These are phyloP conservation scores for Aspergillus coremiiformis DNA, from an alignment of 495 filamentous ascomycete species.

Conservation along the genomic window DNA sequence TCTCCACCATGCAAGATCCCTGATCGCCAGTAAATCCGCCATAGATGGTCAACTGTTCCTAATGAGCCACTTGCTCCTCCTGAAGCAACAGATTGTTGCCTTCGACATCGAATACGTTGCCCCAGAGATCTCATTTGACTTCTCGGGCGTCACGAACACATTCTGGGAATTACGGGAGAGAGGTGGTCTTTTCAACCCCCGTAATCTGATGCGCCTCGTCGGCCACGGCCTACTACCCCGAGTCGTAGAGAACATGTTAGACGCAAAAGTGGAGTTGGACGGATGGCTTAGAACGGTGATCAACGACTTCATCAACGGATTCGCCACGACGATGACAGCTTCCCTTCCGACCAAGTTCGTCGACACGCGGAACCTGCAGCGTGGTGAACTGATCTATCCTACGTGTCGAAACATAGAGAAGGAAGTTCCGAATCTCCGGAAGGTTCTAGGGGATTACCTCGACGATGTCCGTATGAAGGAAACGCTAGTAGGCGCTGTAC, in stretches of 20 bases:
- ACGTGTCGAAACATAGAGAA: constrained; percentile 43
- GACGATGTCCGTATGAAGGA: constrained; percentile 55
- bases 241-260: constrained; percentile 62
- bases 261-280: constrained; percentile 77
- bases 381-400: constrained; percentile 32
- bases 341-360: constrained; percentile 39
- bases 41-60: constrained; percentile 76
- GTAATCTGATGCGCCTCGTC: constrained; percentile 51
- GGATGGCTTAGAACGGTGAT: constrained; percentile 69
- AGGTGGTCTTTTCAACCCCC: constrained; percentile 62
- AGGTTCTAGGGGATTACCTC: constrained; percentile 49
- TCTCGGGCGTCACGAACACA: constrained; percentile 69
- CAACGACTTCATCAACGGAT: constrained; percentile 64
- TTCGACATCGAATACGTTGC: constrained; percentile 87
- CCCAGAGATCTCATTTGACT: constrained; percentile 66
- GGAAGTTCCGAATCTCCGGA: constrained; percentile 47
- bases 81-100: constrained; percentile 85
- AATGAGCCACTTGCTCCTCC: constrained; percentile 81
- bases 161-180: constrained; percentile 67
- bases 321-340: constrained; percentile 49
- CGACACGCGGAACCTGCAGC: constrained; percentile 31
- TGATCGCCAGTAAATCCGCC: constrained; percentile 49
- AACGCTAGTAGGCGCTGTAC: constrained; percentile 53
- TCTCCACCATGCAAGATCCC: constrained; percentile 45
- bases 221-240: constrained; percentile 52